Evolutionary conservation across 345 rosid species (phyloP).

Genomic region (Bruguiera sexangula): DNA sequence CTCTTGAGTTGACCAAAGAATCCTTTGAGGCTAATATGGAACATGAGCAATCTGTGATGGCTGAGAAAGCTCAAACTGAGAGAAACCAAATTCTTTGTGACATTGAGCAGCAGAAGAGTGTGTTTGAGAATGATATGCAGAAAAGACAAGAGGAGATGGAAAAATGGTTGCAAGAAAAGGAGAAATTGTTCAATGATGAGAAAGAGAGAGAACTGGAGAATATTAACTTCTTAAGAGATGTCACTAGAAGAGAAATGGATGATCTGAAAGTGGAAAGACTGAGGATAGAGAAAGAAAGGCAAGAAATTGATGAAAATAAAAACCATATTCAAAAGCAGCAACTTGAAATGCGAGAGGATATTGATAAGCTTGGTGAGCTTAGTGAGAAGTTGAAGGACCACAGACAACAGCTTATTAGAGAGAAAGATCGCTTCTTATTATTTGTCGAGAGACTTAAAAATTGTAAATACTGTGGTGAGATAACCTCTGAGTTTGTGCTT

Average conservation of each 20-base stretch:
- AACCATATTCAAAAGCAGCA: constrained; percentile 75
- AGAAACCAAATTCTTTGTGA: constrained; percentile 67
- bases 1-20: constrained; percentile 65
- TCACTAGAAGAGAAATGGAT: constrained; percentile 81
- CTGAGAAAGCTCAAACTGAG: constrained; percentile 68
- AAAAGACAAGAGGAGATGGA: constrained; percentile 59
- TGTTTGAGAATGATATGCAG: constrained; percentile 71
- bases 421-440: constrained; percentile 71
- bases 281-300: constrained; percentile 59
- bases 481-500: constrained; percentile 62
- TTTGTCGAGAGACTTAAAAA: constrained; percentile 66
- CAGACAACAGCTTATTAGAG: constrained; percentile 69
- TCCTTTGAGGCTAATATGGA: constrained; percentile 67
- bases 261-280: constrained; percentile 68
- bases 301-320: constrained; percentile 59
- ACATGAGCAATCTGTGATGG: constrained; percentile 54
- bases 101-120: constrained; percentile 59
- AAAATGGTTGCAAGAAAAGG: constrained; percentile 49
- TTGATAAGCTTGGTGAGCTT: constrained; percentile 73
- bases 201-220: constrained; percentile 71
- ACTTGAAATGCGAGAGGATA: constrained; percentile 75
- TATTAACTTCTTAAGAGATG: constrained; percentile 64
- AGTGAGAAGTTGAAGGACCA: constrained; percentile 75
- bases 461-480: constrained; percentile 69
- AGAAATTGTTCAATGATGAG: constrained; percentile 71